Evolutionary conservation across 495 filamentous ascomycete species (phyloP).

Genomic region (Neurospora sublineolata): DNA sequence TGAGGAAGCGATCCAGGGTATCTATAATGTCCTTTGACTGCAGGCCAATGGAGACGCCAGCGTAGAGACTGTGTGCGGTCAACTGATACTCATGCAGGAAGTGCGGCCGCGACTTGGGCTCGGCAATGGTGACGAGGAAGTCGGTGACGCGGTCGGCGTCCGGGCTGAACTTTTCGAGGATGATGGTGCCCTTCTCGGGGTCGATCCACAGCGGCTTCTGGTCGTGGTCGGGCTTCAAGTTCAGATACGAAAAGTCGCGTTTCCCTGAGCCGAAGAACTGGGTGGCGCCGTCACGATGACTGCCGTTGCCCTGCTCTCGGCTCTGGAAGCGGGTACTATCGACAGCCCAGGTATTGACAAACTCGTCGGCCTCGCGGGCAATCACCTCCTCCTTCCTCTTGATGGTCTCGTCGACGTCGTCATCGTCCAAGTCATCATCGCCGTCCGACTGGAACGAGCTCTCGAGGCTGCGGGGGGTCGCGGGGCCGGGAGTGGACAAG

Average conservation of each 20-base stretch:
- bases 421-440: constrained; percentile 53
- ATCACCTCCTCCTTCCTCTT: constrained; percentile 42
- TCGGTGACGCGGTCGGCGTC: constrained; percentile 77
- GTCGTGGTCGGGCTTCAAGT: constrained; percentile 77
- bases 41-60: constrained; percentile 84
- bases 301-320: constrained; percentile 13
- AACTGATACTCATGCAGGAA: constrained; percentile 89
- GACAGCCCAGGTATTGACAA: constrained; percentile 28
- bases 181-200: constrained; percentile 69
- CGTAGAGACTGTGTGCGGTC: constrained; percentile 85
- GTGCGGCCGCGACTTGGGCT: constrained; percentile 77
- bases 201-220: constrained; percentile 90
- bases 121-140: constrained; percentile 90
- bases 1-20: constrained; percentile 75
- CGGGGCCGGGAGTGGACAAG: constrained; percentile 56
- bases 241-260: constrained; percentile 66
- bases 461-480: constrained; percentile 51
- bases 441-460: constrained; percentile 37
- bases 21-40: constrained; percentile 81
- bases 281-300: constrained; percentile 33
- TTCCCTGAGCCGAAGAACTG: constrained; percentile 30
- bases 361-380: constrained; percentile 53
- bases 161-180: constrained; percentile 90
- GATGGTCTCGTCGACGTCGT: constrained; percentile 48
- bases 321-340: constrained; percentile 39